Evolutionary conservation across 768 basidiomycete genomes (phyloP), one percentile per base, ranked within the genome.

Genomic region (Mycena olivaceomarginata): DNA sequence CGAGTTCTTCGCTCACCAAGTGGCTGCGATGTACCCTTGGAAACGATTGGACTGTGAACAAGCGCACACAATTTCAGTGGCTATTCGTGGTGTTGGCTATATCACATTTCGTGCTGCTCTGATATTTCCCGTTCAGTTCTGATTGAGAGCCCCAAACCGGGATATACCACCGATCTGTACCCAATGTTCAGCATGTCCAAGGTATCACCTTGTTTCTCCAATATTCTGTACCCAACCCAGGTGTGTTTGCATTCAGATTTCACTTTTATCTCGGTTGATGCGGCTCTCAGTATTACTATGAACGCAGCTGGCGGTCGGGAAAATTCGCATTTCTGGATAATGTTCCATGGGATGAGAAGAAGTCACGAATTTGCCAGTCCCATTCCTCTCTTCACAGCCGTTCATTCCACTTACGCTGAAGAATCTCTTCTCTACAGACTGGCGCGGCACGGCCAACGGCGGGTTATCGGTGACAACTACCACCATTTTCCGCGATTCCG

Each of bases 401-500:
- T n/a, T n/a, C n/a, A n/a, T n/a, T n/a, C n/a, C n/a, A n/a, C n/a
- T n/a, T n/a, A n/a, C n/a, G n/a, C n/a, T n/a, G n/a, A n/a, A n/a
- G n/a, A n/a, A 45, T 15, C 43, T 11, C 13, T 45, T 18, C n/a
- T 25, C 22, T 31, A 7, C 31, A 74, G 65, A 74, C 20, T 74
- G 72, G 72, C 72, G 72, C 43, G 72, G 72, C 11, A 74, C 45
- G 65, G 46, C 72, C n/a, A 67, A 59, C 15, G 76, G 76, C 66
- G 76, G 76, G 31, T 31, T 31, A 3, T 31, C 31, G 31, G 31
- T 31, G 31, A 31, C 31, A 31, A 31, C 31, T 31, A 31, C 31
- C 31, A 31, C 31, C 3, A 31, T 31, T 31, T 31, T 31, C 31
- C 31, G 31, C 31, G 31, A 3, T 31, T 31, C 31, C 31, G 31